Base-by-base conservation (phyloP, 306 rosid genomes). In the Cotoneaster glaucophyllus region DNA sequence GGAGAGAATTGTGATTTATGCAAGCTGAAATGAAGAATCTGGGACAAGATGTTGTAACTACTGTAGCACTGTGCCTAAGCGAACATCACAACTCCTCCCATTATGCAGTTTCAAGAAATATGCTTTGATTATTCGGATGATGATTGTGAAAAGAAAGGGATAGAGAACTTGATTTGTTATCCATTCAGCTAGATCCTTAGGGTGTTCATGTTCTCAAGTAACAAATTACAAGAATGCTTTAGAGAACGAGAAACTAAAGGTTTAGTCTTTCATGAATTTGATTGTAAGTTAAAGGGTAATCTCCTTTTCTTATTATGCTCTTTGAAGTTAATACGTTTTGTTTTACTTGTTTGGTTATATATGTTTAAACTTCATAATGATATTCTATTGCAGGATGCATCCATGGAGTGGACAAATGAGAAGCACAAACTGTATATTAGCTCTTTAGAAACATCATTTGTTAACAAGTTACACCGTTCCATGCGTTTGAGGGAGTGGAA, bases 391-490 rank as follows among this genome's bases (percentile, higher is more conserved):
- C 86, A 85, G 91, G 90, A 77, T 66, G 81, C 79, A 67, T 58
- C 80, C 13, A 84, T 87, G 58, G 76, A 81, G 76, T 94, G 98
- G 98, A 94, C 98, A 69, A 82, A 94, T 82, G 87, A 94, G 82
- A 81, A 81, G 83, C 98, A 94, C 67, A 82, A 82, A 24, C 82
- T 28, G 83, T 94, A 90, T 84, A 80, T 94, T 81, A 82, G 79
- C 77, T 88, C 91, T 67, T 82, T 94, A 78, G 95, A 94, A 81
- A 85, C 96, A 64, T 90, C 98, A 53, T 94, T 94, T 81, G 90
- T 92, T 67, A 85, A 86, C 59, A 83, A 86, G 52, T 80, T 94
- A 84, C 86, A 87, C 70, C 79, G 9, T 45, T 85, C 89, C 64
- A 76, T 84, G 73, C 69, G 0, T 32, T 79, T 84, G 76, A 80